Evolutionary conservation across 345 rosid genomes (phyloP), one percentile per base, ranked within the genome.

Genomic region (Ricinus communis): DNA sequence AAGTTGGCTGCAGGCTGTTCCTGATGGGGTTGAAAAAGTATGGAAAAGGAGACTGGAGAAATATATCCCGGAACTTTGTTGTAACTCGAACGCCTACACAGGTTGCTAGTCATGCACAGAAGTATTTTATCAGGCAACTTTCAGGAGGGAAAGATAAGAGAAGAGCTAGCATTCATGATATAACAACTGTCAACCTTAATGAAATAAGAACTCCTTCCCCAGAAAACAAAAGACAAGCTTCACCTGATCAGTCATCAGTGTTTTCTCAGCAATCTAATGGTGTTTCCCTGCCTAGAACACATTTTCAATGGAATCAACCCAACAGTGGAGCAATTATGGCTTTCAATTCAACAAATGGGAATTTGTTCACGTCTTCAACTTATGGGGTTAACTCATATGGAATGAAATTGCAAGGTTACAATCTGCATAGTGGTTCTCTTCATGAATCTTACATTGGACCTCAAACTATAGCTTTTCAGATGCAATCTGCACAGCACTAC

Each of bases 191-290:
- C 15, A 77, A 77, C 30, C 65, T 77, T 25, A 59, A 81, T 3
- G 96, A 88, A 47, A 41, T 68, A 0, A 81, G 87, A 69, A 82
- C 86, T 40, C 77, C 85, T 56, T 87, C 88, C 0, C 93, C 89
- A 0, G 91, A 87, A 27, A 66, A 66, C 47, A 79, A 78, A 57
- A 59, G 71, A 66, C 58, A 53, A 12, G 41, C 78, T 55, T 83
- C 88, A 3, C 88, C 88, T 4, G 86, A 83, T 7, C 86, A 75
- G 36, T 62, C 81, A 19, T 9, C 43, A 0, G 60, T 70, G 71
- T 79, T 69, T 21, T 18, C 83, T 54, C 81, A 69, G 77, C 87
- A 76, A 24, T 71, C 73, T 12, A 78, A 41, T 69, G 65, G 82
- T 18, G 71, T 70, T 47, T 66, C 78, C 66, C 62, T 75, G 69